Evolutionary conservation across 2,329 filamentous ascomycete genomes (phyloP).

Genomic region (Colletotrichum tamarilloi): DNA sequence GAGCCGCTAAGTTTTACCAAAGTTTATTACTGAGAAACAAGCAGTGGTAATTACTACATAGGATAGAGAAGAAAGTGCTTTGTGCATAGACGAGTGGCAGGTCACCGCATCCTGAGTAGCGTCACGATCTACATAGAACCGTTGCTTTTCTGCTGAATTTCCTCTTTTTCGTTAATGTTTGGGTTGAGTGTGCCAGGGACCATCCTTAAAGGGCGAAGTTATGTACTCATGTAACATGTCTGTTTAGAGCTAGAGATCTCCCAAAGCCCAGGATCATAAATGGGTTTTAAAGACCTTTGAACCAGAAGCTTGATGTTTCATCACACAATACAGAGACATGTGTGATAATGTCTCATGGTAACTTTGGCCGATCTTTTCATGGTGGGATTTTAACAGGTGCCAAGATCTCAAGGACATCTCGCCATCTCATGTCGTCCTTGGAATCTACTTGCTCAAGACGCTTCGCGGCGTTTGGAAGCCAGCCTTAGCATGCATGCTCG

Average conservation of each 20-base stretch:
- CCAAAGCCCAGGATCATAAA: no score
- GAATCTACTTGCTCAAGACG: neutral
- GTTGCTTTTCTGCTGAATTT: neutral
- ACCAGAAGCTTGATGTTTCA: no score
- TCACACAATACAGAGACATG: no score
- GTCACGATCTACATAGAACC: neutral
- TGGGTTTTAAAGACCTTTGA: no score
- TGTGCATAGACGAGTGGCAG: neutral
- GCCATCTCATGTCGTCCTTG: neutral
- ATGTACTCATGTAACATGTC: neutral
- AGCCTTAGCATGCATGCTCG: neutral
- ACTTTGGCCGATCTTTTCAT: no score
- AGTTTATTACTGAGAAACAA: neutral
- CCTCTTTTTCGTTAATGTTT: neutral
- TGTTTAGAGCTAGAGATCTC: neutral
- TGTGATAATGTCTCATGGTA: no score
- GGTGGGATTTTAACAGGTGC: neutral
- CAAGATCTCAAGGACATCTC: neutral
- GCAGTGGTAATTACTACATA: neutral
- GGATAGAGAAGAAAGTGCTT: neutral
- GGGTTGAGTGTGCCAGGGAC: neutral
- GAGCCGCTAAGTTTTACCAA: neutral
- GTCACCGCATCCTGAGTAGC: neutral
- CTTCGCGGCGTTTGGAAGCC: neutral
- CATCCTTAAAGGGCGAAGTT: neutral